Base-by-base conservation (phyloP, 2,329 filamentous ascomycete genomes). In the Ascomycota sp. region DNA sequence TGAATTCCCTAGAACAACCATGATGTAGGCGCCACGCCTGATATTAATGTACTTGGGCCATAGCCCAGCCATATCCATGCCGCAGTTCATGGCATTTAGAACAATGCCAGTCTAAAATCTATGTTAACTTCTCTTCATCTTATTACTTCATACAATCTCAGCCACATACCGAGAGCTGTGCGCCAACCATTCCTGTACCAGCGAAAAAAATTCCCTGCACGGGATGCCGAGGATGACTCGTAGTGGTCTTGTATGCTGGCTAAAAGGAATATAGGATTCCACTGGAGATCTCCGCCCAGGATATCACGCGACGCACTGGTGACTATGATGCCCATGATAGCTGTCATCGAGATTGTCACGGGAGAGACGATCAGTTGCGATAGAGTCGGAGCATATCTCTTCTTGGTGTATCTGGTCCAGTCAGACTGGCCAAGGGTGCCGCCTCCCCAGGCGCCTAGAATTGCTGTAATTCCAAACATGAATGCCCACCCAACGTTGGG, bases 11-110 rank as follows among this genome's bases (percentile, higher is more conserved):
- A 64, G 44, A 3, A 62, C 36, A 0, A 56, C 49, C 4, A 53
- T 57, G 25, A 69, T 45, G 34, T 61, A 61, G 3, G 55, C 54
- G 1, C 66, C 67, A 2, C 66, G 56, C 4, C 63, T 48, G 33
- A 69, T 69, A 41, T 65, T 67, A 44, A 71, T 57, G 35, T 59
- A 68, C 25, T 50, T 52, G 0, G 64, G 63, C 33, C 57, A 58
- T 0, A 68, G 43, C 1, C 56, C 60, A 0, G 64, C 56, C 29
- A 69, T 46, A 38, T 70, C 67, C 51, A 70, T 66, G 5, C 65
- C 65, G 3, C 55, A 52, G 1, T 56, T 56, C 36, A 64, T 53
- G 1, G 54, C 52, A 37, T 67, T 68, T 30, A 58, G 48, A 24
- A 61, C 50, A 4, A 43, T 30, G 2, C 34, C 38, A 5, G 40